Evolutionary conservation across 2,329 filamentous ascomycete genomes (phyloP).

Genomic region (Botrytis cinerea): DNA sequence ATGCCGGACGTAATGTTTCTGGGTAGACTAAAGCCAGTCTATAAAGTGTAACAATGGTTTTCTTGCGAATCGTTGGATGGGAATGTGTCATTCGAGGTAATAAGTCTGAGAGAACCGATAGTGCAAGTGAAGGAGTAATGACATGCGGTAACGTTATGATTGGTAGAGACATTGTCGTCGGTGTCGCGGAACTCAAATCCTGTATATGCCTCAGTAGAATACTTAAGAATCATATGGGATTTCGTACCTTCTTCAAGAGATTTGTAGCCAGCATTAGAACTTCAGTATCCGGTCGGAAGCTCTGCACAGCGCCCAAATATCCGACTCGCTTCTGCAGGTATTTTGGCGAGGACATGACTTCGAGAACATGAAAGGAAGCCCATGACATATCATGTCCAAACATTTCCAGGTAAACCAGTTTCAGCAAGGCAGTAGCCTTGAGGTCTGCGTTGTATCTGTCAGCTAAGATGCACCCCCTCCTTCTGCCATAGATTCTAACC

Average conservation of each 20-base stretch:
- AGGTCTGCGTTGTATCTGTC: slow-evolving; percentile 60
- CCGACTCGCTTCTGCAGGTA: slow-evolving; percentile 94
- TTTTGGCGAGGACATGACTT: slow-evolving; percentile 97
- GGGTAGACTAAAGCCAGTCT: slow-evolving; percentile 94
- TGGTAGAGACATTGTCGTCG: slow-evolving; percentile 79
- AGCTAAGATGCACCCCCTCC: slow-evolving; percentile 20
- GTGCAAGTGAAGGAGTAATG: slow-evolving; percentile 86
- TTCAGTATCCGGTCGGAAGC: slow-evolving; percentile 92
- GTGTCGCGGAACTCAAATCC: slow-evolving; percentile 73
- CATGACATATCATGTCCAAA: slow-evolving; percentile 99
- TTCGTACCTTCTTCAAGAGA: slow-evolving; percentile 80
- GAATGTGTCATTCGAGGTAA: slow-evolving; percentile 86
- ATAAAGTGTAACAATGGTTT: slow-evolving; percentile 93
- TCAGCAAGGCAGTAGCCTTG: slow-evolving; percentile 93
- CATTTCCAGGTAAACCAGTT: slow-evolving; percentile 98
- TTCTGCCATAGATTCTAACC: slow-evolving; percentile 51
- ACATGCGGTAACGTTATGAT: slow-evolving; percentile 91
- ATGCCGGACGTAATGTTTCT: slow-evolving; percentile 86
- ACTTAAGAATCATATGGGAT: background rate
- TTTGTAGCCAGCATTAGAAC: slow-evolving; percentile 98
- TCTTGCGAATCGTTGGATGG: slow-evolving; percentile 84
- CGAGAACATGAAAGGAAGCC: slow-evolving; percentile 96
- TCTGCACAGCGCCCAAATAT: slow-evolving; percentile 93
- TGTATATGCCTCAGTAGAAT: slow-evolving; percentile 40
- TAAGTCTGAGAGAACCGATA: slow-evolving; percentile 84